Conservation (phyloP, 2,329 filamentous ascomycete genomes). For the Teratosphaeria epicoccoides region DNA sequence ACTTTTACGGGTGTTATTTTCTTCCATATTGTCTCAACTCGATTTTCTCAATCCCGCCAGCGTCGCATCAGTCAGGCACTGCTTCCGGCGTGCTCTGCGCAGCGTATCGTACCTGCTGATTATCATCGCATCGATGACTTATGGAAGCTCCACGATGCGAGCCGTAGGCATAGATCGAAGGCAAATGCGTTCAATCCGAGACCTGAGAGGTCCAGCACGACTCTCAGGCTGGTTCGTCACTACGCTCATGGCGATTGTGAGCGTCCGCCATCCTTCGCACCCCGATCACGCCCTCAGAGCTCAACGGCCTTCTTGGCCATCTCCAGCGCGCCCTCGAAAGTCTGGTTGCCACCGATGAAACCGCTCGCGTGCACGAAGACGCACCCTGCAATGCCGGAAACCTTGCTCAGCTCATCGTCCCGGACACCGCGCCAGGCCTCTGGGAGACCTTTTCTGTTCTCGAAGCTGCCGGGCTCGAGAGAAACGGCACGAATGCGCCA, state of each 20-base stretch:
- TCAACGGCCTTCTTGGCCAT: constrained; percentile 72
- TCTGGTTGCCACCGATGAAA: constrained; percentile 93
- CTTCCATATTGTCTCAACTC: too few species aligned
- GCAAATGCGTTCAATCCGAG: neutral
- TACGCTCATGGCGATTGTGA: neutral
- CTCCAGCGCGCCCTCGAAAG: constrained; percentile 71
- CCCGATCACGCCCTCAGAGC: constrained; percentile 10
- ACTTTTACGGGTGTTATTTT: too few species aligned
- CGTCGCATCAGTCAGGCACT: neutral
- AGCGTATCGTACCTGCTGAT: neutral
- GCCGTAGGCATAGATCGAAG: neutral
- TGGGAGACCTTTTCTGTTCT: constrained; percentile 82
- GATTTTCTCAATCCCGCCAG: neutral
- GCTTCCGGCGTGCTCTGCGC: neutral
- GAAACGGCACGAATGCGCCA: constrained; percentile 95
- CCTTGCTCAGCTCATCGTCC: constrained; percentile 69
- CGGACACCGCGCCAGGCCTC: constrained; percentile 86
- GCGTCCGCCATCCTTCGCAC: neutral
- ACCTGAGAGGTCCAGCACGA: neutral
- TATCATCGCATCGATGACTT: neutral
- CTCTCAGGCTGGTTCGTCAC: neutral
- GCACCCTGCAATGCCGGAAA: constrained; percentile 58
- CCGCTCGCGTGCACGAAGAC: constrained; percentile 91
- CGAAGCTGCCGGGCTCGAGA: constrained; percentile 71
- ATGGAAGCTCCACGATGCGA: neutral